phyloP scores from a whole-genome alignment of 2,329 filamentous ascomycete genomes.

The Mariannaea elegans region DNA sequence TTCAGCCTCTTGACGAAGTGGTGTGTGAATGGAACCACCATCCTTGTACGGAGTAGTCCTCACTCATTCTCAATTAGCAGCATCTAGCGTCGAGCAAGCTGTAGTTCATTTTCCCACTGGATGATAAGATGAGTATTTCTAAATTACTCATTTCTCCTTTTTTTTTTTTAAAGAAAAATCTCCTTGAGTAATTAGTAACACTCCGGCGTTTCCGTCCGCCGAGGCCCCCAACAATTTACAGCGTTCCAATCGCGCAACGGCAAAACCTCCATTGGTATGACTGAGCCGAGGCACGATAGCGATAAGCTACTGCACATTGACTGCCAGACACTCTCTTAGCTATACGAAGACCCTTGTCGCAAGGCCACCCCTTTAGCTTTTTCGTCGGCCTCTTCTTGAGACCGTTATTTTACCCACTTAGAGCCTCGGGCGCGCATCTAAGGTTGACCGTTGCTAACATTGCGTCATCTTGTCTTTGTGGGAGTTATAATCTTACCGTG shows the following conservation, averaged over 20 bases:
- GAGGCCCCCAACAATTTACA: slow-evolving; percentile 17
- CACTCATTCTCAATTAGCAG: too few species aligned
- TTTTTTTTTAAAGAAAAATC: background rate
- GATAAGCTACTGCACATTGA: slow-evolving; percentile 10
- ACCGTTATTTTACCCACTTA: background rate
- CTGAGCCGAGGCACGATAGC: slow-evolving; percentile 33
- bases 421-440: background rate
- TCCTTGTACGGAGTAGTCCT: too few species aligned
- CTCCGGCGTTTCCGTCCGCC: background rate
- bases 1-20: background rate
- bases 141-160: too few species aligned
- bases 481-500: background rate
- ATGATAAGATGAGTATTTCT: background rate
- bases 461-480: background rate
- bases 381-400: background rate
- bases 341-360: background rate
- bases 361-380: background rate
- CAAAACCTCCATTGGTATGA: slow-evolving; percentile 24
- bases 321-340: background rate
- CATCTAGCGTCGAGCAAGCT: too few species aligned
- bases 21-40: background rate
- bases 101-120: background rate
- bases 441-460: background rate
- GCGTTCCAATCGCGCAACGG: slow-evolving; percentile 14
- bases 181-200: background rate